phyloP scores from a whole-genome alignment of 345 rosid genomes.

The Noccaea bulbosa region DNA sequence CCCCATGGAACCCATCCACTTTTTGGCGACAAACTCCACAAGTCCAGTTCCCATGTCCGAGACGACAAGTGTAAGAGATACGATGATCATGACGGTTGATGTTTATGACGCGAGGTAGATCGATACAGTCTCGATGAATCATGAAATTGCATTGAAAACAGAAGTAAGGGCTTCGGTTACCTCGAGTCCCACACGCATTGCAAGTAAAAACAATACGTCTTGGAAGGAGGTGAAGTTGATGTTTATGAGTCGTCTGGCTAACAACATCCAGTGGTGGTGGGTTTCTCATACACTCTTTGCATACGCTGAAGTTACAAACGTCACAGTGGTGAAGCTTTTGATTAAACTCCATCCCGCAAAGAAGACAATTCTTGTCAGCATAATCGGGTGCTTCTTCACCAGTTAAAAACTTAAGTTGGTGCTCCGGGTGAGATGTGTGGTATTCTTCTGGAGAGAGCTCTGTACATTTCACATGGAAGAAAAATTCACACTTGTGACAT shows the following conservation, averaged over 20 bases:
- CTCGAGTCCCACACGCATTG: constrained; percentile 28
- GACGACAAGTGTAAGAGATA: constrained; percentile 13
- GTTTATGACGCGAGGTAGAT: constrained; percentile 5
- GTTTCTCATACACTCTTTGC: background rate
- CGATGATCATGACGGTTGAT: constrained; percentile 19
- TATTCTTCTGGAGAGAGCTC: background rate
- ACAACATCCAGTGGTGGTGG: background rate
- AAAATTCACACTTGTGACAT: background rate
- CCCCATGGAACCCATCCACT: constrained; percentile 23
- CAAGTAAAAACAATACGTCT: constrained; percentile 11
- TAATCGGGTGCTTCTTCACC: background rate
- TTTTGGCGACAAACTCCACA: constrained; percentile 3
- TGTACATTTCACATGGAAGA: background rate
- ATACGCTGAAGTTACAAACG: constrained; percentile 16
- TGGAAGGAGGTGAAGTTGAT: constrained; percentile 11
- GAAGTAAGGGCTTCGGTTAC: constrained; percentile 17
- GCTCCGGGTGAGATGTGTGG: constrained; percentile 2
- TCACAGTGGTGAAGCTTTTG: background rate
- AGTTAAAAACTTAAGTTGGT: background rate
- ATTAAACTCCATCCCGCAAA: background rate
- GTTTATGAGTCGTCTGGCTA: background rate
- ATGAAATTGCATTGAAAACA: constrained; percentile 15
- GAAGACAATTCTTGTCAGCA: background rate
- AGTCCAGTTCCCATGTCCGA: background rate
- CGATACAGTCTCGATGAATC: constrained; percentile 21